Evolutionary conservation across 257 asterid genomes (phyloP), one percentile per base, ranked within the genome.

Genomic region (Paulownia fortunei): DNA sequence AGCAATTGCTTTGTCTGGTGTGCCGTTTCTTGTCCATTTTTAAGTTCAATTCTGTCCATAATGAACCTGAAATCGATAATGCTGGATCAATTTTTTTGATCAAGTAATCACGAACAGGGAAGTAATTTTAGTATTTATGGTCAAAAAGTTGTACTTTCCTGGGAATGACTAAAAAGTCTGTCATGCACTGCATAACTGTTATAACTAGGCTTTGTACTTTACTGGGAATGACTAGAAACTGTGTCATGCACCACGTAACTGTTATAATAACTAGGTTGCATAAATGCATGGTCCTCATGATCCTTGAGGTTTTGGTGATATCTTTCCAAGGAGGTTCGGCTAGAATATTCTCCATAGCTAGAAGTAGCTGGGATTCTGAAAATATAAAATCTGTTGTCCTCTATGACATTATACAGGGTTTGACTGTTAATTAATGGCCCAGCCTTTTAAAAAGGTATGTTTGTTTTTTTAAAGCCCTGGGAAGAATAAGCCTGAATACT

Each of bases 351-450:
- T 34, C 21, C 18, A 13, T 61, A 55, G 44, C 42, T 23, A 51
- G 69, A 56, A 56, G 73, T 63, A 60, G 34, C 19, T 76, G 72
- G 39, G 32, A 39, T 23, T 61, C 21, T 81, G 77, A 37, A 74
- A 55, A n/a, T 67, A 13, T 44, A 59, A 51, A 24, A 8, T 68
- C 23, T 44, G 62, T 51, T 24, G 66, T 39, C 30, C 55, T 66
- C 5, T 30, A 46, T 37, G 51, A 8, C 54, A 21, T 30, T 41
- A 2, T 71, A 2, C 3, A n/a, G 47, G 11, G 37, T 34, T 26
- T 30, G 30, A 13, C 16, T 77, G 12, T 36, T 6, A 15, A n/a
- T 54, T 10, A 18, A n/a, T 46, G 55, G 44, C 16, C 19, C 32
- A 8, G 54, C 70, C 21, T 16, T 10, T 34, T 23, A 37, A 37